A percentile compares a stretch with the other conserved stretches of the same genome.
Evolutionary conservation across 2,329 filamentous ascomycete species (phyloP).

Genomic region (Madurella mycetomatis): DNA sequence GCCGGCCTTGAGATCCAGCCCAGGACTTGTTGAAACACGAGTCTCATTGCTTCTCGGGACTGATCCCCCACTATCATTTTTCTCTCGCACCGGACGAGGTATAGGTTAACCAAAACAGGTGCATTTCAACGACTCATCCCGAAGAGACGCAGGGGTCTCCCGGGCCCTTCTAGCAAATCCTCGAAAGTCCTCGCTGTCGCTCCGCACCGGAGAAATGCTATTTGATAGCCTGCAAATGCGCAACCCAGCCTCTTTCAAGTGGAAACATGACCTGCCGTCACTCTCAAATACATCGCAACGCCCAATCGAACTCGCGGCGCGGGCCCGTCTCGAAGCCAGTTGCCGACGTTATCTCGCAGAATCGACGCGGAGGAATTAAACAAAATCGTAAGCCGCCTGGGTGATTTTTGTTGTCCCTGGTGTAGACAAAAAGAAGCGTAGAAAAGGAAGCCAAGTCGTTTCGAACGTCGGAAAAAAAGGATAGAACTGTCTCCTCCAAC

Average conservation of each 20-base stretch:
- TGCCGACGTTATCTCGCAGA: neutral
- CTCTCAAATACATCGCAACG: neutral
- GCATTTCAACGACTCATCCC: neutral
- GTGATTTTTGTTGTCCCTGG: neutral
- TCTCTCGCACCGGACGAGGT: neutral
- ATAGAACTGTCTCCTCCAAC: conserved; percentile 17
- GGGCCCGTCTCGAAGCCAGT: neutral
- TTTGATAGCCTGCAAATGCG: neutral
- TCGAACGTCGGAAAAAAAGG: neutral
- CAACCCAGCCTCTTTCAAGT: neutral
- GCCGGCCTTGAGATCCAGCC: too few relatives aligned
- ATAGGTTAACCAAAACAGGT: neutral
- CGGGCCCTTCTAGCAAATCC: neutral
- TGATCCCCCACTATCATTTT: neutral
- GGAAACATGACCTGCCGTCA: neutral
- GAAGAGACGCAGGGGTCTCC: neutral
- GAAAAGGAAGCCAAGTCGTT: neutral
- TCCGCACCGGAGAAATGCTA: neutral
- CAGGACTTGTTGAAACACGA: neutral
- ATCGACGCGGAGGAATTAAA: neutral
- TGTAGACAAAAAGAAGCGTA: neutral
- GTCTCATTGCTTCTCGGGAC: neutral
- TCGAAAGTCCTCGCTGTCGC: neutral
- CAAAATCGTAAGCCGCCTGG: neutral
- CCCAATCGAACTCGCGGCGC: neutral